These are phyloP conservation scores for Rhizophora apiculata DNA, from an alignment of 345 rosid species.

Conservation along the genomic window DNA sequence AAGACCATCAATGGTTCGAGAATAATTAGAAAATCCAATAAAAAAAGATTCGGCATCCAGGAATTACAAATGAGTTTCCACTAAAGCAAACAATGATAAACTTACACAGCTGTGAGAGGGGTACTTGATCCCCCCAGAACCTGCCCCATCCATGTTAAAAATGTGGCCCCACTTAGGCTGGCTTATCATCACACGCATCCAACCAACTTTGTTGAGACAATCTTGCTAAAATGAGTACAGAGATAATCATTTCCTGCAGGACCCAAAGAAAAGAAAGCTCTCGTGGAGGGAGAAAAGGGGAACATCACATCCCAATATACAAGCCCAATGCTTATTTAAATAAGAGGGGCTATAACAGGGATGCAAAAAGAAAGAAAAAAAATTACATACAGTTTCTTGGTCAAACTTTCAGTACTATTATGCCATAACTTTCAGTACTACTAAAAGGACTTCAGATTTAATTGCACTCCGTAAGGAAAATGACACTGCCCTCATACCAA, in stretches of 20 bases:
- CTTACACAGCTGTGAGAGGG: slow-evolving; percentile 95
- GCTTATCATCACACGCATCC: slow-evolving; percentile 72
- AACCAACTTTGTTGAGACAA: slow-evolving; percentile 89
- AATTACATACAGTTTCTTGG: no score
- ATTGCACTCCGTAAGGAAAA: background rate
- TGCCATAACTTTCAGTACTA: background rate
- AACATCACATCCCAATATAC: no score
- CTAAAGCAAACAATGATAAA: slow-evolving; percentile 4
- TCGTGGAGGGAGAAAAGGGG: background rate
- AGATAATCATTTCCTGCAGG: background rate
- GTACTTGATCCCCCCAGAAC: slow-evolving; percentile 97
- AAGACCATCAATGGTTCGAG: background rate
- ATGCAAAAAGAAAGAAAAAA: no score
- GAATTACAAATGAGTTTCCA: background rate
- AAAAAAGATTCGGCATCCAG: background rate
- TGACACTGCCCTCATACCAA: background rate
- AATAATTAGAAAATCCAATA: background rate
- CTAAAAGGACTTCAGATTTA: background rate
- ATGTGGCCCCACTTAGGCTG: slow-evolving; percentile 81
- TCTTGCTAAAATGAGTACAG: slow-evolving; percentile 39
- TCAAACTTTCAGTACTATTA: background rate
- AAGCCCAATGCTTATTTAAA: no score
- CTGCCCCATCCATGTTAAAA: slow-evolving; percentile 98
- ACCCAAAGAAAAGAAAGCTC: background rate
- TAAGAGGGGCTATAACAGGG: no score